phyloP scores from a whole-genome alignment of 495 filamentous ascomycete genomes.

The Elasticomyces elasticus region DNA sequence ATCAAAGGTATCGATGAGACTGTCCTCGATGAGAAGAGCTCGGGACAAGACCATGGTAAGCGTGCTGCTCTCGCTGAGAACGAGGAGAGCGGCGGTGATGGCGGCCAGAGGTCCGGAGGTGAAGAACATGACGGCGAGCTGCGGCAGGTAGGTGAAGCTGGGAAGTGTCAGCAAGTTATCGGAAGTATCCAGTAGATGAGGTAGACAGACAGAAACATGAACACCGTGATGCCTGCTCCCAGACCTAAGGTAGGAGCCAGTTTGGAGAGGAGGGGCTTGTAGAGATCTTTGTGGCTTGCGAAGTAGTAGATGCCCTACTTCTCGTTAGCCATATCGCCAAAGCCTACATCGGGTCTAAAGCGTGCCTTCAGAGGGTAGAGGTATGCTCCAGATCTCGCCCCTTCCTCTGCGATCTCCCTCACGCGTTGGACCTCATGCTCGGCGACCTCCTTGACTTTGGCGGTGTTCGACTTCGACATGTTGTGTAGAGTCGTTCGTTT shows the following conservation, averaged over 20 bases:
- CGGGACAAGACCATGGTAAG: constrained; percentile 65
- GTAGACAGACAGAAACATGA: constrained; percentile 54
- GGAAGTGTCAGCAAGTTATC: neutral
- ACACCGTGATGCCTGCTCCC: constrained; percentile 31
- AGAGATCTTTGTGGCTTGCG: constrained; percentile 48
- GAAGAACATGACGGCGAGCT: constrained; percentile 68
- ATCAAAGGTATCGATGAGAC: constrained; percentile 85
- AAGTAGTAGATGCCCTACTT: constrained; percentile 72
- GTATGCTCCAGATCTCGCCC: constrained; percentile 65
- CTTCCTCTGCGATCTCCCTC: constrained; percentile 46
- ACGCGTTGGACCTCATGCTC: constrained; percentile 49
- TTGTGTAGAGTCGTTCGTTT: no score
- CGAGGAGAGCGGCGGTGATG: constrained; percentile 63
- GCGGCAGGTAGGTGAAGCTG: constrained; percentile 74
- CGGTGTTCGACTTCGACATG: constrained; percentile 4
- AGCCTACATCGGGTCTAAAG: no score
- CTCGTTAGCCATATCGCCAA: neutral
- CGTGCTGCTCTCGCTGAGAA: constrained; percentile 71
- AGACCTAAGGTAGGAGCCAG: constrained; percentile 44
- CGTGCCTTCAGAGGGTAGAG: constrained; percentile 72
- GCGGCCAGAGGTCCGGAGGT: constrained; percentile 80
- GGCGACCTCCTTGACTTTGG: constrained; percentile 32
- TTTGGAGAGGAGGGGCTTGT: constrained; percentile 58
- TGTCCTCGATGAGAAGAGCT: constrained; percentile 66
- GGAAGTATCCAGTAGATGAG: neutral